A percentile compares a stretch with the other conserved stretches of the same genome.
Conservation (phyloP, 2,329 filamentous ascomycete species). For the Cryphonectria nitschkei region DNA sequence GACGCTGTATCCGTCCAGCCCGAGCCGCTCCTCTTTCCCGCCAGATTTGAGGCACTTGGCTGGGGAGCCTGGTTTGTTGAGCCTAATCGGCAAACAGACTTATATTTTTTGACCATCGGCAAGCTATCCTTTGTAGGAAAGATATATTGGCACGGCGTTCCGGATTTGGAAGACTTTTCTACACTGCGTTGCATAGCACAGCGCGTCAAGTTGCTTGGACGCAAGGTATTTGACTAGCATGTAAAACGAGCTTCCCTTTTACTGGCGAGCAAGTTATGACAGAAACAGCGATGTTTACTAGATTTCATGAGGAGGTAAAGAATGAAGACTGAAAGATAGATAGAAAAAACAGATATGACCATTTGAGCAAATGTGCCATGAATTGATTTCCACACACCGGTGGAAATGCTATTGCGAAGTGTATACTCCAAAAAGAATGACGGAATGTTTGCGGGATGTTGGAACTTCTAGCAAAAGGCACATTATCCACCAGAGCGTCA, state of each 20-base stretch:
- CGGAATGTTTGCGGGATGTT: too few relatives aligned
- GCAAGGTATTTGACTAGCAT: background rate
- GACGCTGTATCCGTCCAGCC: background rate
- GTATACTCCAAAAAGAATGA: background rate
- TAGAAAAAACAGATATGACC: background rate
- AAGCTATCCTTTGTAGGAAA: too few relatives aligned
- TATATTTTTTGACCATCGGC: background rate
- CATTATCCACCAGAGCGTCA: background rate
- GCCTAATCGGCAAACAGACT: slow-evolving; percentile 7
- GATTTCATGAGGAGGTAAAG: background rate
- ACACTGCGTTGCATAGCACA: background rate
- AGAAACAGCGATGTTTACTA: background rate
- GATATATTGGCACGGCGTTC: background rate
- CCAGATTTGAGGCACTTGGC: slow-evolving; percentile 11
- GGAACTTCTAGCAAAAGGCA: background rate
- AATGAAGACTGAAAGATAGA: background rate
- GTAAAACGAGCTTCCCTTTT: background rate
- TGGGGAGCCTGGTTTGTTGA: slow-evolving; percentile 5
- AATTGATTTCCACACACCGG: background rate
- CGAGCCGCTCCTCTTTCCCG: background rate
- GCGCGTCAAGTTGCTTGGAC: background rate
- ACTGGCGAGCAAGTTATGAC: background rate
- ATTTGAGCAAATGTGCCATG: background rate
- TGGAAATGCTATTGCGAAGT: background rate
- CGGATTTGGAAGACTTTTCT: background rate